Conservation (phyloP, 768 basidiomycete species). For the Rhizopogon vulgaris region DNA sequence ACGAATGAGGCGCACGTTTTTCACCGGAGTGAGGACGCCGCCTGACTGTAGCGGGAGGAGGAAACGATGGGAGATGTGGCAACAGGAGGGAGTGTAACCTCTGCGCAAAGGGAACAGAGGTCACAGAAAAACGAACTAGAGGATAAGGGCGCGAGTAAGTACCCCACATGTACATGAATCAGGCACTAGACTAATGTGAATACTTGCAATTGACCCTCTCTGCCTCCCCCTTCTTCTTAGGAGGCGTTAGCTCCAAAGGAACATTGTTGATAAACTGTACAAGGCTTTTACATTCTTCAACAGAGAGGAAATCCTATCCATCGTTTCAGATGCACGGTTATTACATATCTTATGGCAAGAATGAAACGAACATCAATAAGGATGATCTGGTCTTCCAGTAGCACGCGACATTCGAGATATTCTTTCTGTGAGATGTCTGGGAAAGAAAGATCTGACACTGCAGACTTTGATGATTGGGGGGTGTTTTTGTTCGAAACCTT, state of each 20-base stretch:
- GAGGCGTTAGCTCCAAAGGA: slow-evolving; percentile 60
- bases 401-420: slow-evolving; percentile 36
- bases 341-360: neutral
- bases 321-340: neutral
- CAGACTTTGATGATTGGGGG: neutral
- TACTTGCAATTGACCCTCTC: slow-evolving; percentile 59
- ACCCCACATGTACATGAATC: neutral
- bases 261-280: slow-evolving; percentile 54
- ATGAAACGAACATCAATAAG: slow-evolving; percentile 45
- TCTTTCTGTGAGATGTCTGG: slow-evolving; percentile 41
- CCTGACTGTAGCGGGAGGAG: slow-evolving; percentile 30
- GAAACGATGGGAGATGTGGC: slow-evolving; percentile 56
- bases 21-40: slow-evolving; percentile 12
- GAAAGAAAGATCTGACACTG: slow-evolving; percentile 23
- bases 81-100: slow-evolving; percentile 41
- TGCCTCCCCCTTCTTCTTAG: slow-evolving; percentile 69
- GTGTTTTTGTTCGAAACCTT: neutral
- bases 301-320: slow-evolving; percentile 47
- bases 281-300: slow-evolving; percentile 56
- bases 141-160: neutral
- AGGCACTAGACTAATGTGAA: neutral
- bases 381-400: slow-evolving; percentile 62
- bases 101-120: slow-evolving; percentile 52
- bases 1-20: slow-evolving; percentile 41
- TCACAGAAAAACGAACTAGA: slow-evolving; percentile 57